These are phyloP conservation scores for Mycena latifolia DNA, from an alignment of 768 basidiomycete genomes.

Conservation along the genomic window DNA sequence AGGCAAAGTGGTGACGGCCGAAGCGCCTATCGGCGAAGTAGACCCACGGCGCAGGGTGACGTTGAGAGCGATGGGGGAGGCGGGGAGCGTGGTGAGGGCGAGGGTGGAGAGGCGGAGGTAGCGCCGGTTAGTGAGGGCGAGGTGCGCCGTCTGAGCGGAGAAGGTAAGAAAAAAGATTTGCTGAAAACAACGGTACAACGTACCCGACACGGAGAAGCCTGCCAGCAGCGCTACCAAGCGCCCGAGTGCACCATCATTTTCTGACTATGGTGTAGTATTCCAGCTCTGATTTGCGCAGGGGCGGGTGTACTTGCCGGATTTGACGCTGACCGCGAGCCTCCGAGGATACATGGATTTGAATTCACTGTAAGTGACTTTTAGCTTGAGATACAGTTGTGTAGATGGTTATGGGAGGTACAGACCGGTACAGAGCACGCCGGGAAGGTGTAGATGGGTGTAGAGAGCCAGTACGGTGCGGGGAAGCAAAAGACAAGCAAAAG, in stretches of 20 bases:
- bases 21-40: too few species aligned
- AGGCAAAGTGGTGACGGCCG: too few species aligned
- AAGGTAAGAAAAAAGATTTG: not conserved
- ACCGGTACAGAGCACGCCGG: slow-evolving; percentile 38
- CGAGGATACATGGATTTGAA: too few species aligned
- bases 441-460: not conserved
- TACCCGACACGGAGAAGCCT: not conserved
- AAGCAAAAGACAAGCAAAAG: too few species aligned
- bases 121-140: not conserved
- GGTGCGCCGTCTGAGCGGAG: not conserved
- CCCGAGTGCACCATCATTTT: not conserved
- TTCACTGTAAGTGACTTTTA: too few species aligned
- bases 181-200: not conserved
- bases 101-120: too few species aligned
- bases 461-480: not conserved
- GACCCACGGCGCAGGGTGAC: too few species aligned
- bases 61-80: too few species aligned
- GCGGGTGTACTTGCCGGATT: not conserved
- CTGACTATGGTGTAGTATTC: not conserved
- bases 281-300: not conserved
- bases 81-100: too few species aligned
- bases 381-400: too few species aligned
- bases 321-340: too few species aligned
- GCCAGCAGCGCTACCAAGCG: not conserved
- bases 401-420: too few species aligned